Evolutionary conservation across 2,329 filamentous ascomycete genomes (phyloP).

Genomic region (Stemphylium beticola): DNA sequence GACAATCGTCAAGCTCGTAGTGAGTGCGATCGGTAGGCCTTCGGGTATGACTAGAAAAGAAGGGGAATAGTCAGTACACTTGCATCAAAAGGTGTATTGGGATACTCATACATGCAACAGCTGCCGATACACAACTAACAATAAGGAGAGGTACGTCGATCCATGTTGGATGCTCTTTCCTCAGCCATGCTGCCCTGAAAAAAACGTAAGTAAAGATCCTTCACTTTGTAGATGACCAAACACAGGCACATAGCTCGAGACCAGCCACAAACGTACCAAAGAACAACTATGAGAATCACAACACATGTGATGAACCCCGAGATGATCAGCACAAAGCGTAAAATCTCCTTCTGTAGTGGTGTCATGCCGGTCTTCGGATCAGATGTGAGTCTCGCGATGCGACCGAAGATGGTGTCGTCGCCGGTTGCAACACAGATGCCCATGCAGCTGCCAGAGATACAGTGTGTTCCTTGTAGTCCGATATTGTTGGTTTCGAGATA

Average conservation of each 20-base stretch:
- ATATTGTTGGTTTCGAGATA: conserved; percentile 80
- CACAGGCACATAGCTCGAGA: not conserved
- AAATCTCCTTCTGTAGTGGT: conserved; percentile 73
- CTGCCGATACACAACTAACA: conserved; percentile 72
- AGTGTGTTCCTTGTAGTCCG: conserved; percentile 80
- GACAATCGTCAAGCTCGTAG: conserved; percentile 73
- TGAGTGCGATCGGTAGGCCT: conserved; percentile 47
- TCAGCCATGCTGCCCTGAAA: conserved; percentile 71
- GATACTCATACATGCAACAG: conserved; percentile 40
- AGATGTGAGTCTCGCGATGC: conserved; percentile 74
- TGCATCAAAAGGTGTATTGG: not conserved
- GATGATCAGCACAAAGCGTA: conserved; percentile 75
- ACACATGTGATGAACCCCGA: conserved; percentile 70
- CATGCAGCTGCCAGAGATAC: conserved; percentile 69
- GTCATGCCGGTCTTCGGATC: conserved; percentile 72
- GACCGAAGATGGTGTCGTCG: conserved; percentile 75
- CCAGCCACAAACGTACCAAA: conserved; percentile 60
- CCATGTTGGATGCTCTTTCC: conserved; percentile 69
- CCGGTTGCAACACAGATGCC: conserved; percentile 76
- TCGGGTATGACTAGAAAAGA: conserved; percentile 66
- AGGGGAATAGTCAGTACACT: not conserved
- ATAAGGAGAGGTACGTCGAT: conserved; percentile 76
- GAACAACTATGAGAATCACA: conserved; percentile 67
- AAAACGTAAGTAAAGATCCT: conserved; percentile 13
- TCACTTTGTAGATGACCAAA: not conserved